Evolutionary conservation across 2,329 filamentous ascomycete genomes (phyloP), one percentile per base, ranked within the genome.

Genomic region (Arthroderma uncinatum): DNA sequence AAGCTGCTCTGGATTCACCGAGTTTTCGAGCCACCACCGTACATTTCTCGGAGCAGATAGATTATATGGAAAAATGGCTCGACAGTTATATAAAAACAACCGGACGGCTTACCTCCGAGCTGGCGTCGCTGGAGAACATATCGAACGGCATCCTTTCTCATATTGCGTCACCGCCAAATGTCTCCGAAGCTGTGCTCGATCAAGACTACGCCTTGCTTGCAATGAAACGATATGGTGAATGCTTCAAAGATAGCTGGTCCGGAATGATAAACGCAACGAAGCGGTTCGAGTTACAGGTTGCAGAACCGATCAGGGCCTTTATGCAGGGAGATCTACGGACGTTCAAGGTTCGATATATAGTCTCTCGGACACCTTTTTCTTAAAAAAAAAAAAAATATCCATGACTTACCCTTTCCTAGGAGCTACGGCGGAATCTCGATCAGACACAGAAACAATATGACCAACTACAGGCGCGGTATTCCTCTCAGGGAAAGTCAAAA

Each of bases 1-100:
- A 98, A 80, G 93, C 93, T 54, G 87, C 90, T 19, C 86, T 97
- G 75, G 93, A 98, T 74, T 96, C 91, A 39, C 93, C 93, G 25
- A 94, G 91, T 36, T 97, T 97, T 71, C 89, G 93, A 62, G 89
- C 91, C 50, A 88, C 88, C 21, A 82, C 89, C 42, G 76, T 86
- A 50, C 89, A 96, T 74, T 95, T 95, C 68, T 81, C 83, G 61
- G 93, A 97, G 63, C 92, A 98, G 75, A 82, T 95, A 66, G 93
- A 97, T 63, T 80, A 83, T 57, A 81, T 97, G 59, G 93, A 97
- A 73, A 84, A 82, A 79, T 98, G 93, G 93, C 86, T 98, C 30
- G 90, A 86, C 56, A 79, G 78, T 52, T 87, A 85, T 66, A 72
- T 84, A 59, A 83, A 78, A 69, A 78, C 83, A 12, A 79, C 83